Percentiles rank a stretch among this genome's conserved stretches.
These are phyloP conservation scores for Melampsora americana DNA, from an alignment of 1,284 basidiomycete genomes.

Conservation along the genomic window DNA sequence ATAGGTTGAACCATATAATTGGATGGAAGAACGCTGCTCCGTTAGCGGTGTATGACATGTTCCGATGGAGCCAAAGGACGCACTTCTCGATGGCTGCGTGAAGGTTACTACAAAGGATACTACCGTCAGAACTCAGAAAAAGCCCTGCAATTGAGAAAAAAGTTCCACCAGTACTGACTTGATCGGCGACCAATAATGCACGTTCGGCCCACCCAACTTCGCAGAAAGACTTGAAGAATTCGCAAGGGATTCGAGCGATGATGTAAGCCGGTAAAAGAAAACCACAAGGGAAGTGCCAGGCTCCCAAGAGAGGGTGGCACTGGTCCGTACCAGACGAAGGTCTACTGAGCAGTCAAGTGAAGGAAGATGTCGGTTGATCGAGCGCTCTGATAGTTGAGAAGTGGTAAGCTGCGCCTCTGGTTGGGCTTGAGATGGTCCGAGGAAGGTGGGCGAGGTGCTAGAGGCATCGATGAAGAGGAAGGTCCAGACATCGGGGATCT, in stretches of 20 bases:
- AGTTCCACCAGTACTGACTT: too few relatives aligned
- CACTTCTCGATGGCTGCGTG: too few relatives aligned
- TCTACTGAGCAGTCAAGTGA: slow-evolving; percentile 51
- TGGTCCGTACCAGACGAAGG: slow-evolving; percentile 1
- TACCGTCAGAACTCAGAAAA: too few relatives aligned
- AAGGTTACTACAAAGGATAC: too few relatives aligned
- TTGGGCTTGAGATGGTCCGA: neutral
- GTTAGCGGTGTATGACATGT: too few relatives aligned
- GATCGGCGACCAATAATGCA: too few relatives aligned
- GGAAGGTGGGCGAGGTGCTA: neutral
- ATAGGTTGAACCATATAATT: neutral
- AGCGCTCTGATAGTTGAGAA: slow-evolving; percentile 14
- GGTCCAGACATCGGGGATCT: slow-evolving; percentile 14
- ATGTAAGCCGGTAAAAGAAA: neutral
- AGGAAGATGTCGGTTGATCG: slow-evolving; percentile 17
- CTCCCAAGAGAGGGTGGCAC: slow-evolving; percentile 22
- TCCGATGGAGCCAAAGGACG: too few relatives aligned
- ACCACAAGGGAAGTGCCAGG: slow-evolving; percentile 10
- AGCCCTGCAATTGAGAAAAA: too few relatives aligned
- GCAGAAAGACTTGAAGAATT: too few relatives aligned
- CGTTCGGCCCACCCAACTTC: too few relatives aligned
- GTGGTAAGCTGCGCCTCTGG: neutral
- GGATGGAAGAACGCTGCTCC: too few relatives aligned
- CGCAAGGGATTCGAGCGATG: neutral
- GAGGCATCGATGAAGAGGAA: slow-evolving; percentile 33